Evolutionary conservation across 495 filamentous ascomycete species (phyloP), one percentile per base, ranked within the genome.

Genomic region (Aspergillus egyptiacus): DNA sequence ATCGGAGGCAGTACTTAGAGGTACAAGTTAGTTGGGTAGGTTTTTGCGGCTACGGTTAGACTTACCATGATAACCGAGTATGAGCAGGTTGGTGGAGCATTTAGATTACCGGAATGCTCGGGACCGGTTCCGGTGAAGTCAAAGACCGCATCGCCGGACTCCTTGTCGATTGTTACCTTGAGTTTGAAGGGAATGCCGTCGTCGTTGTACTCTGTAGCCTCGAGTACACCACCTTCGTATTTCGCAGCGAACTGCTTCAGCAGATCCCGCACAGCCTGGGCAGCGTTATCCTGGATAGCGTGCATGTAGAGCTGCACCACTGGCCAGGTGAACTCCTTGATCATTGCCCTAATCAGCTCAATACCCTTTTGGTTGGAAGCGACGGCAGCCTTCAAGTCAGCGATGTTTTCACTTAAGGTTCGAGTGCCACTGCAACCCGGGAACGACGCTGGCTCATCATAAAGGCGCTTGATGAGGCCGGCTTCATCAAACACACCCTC

Each of bases 341-440:
- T 93, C 3, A 98, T 70, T 0, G 74, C 70, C 30, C 76, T 78
- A 49, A 97, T 95, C 24, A 98, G 78, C 39, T 81, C 89, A 52
- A 96, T 96, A 17, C 93, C 93, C 59, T 95, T 95, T 59, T 95
- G 85, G 61, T 98, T 97, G 6, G 91, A 89, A 4, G 93, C 93
- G 15, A 96, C 84, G 57, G 96, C 90, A 1, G 93, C 93, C 64
- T 94, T 91, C 15, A 98, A 77, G 62, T 98, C 93, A 56, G 91
- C 93, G 66, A 98, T 73, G 60, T 98, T 98, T 59, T 98, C 93
- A 13, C 80, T 81, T 1, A 96, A 70, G 60, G 89, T 91, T 42
- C 93, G 72, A 2, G 91, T 95, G 2, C 91, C 93, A 57, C 82
- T 87, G 71, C 91, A 96, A 7, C 84, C 88, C 3, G 89, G 84